A percentile compares a stretch with the other conserved stretches of the same genome.
These are phyloP conservation scores for Apiospora hydei DNA, from an alignment of 2,329 filamentous ascomycete genomes.

Conservation along the genomic window DNA sequence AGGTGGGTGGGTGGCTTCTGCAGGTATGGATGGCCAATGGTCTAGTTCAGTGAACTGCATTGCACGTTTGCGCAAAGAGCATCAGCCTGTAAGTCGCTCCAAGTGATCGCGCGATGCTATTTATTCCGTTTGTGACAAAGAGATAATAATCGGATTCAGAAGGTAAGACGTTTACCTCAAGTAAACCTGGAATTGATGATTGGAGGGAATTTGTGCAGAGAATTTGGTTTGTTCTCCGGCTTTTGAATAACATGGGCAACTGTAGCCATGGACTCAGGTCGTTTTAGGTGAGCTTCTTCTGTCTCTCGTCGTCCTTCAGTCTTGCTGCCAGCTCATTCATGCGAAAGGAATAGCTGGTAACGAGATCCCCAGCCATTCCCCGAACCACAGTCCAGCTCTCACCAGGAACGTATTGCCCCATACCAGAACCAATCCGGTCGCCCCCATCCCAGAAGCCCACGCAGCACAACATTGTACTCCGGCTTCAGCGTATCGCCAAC, in stretches of 20 bases:
- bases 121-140: too few species aligned
- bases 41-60: too few species aligned
- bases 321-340: conserved; percentile 36
- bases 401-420: conserved; percentile 39
- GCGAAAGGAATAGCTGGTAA: conserved; percentile 39
- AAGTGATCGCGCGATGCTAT: too few species aligned
- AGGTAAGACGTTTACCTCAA: too few species aligned
- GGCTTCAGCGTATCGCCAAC: conserved; percentile 47
- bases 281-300: conserved; percentile 24
- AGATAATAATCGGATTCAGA: too few species aligned
- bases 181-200: too few species aligned
- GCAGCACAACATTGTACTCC: conserved; percentile 39
- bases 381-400: conserved; percentile 37
- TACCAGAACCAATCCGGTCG: conserved; percentile 47
- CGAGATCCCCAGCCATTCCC: conserved; percentile 44
- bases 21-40: too few species aligned
- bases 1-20: neutral
- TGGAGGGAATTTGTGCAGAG: too few species aligned
- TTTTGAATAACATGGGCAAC: too few species aligned
- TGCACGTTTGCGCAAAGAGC: neutral
- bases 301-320: conserved; percentile 29
- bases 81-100: too few species aligned
- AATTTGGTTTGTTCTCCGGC: too few species aligned
- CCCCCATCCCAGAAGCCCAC: conserved; percentile 39
- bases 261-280: neutral